These are phyloP conservation scores for Pseudogymnoascus sp. DNA, from an alignment of 2,329 filamentous ascomycete genomes.

Conservation along the genomic window DNA sequence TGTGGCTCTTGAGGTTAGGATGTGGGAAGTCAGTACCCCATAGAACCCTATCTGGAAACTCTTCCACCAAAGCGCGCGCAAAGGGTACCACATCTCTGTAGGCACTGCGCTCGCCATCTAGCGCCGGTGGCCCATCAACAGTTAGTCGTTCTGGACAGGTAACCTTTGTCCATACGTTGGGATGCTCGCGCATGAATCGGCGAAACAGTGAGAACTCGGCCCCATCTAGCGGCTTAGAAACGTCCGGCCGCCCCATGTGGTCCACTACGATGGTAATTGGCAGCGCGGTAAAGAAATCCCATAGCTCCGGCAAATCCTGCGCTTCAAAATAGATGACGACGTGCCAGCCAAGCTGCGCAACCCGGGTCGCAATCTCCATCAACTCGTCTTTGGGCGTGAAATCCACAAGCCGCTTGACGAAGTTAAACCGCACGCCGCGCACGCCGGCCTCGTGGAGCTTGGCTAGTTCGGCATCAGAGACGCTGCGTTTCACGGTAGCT, in stretches of 20 bases:
- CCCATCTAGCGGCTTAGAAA: conserved; percentile 23
- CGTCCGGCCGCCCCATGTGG: conserved; percentile 28
- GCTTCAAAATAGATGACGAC: conserved; percentile 19
- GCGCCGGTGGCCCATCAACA: conserved; percentile 20
- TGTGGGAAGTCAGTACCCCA: conserved; percentile 31
- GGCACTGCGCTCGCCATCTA: neutral
- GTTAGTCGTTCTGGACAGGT: conserved; percentile 32
- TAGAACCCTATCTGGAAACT: conserved; percentile 27
- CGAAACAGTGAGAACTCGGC: conserved; percentile 27
- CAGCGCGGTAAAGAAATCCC: conserved; percentile 16
- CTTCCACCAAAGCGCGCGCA: conserved; percentile 27
- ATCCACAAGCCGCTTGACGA: conserved; percentile 24
- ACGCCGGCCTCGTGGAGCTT: conserved; percentile 26
- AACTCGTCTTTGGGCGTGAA: conserved; percentile 24
- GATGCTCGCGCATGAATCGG: conserved; percentile 25
- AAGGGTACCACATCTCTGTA: conserved; percentile 28
- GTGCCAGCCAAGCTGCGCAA: conserved; percentile 26
- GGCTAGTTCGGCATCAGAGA: conserved; percentile 17
- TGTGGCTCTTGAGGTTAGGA: conserved; percentile 55
- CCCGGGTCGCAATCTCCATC: conserved; percentile 31
- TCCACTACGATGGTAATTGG: conserved; percentile 29
- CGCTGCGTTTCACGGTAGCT: neutral
- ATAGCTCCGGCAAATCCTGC: conserved; percentile 18
- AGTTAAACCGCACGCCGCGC: conserved; percentile 30
- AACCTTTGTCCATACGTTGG: conserved; percentile 30